Conservation (phyloP, 805 yeast genomes). For the Candida easanensis region DNA sequence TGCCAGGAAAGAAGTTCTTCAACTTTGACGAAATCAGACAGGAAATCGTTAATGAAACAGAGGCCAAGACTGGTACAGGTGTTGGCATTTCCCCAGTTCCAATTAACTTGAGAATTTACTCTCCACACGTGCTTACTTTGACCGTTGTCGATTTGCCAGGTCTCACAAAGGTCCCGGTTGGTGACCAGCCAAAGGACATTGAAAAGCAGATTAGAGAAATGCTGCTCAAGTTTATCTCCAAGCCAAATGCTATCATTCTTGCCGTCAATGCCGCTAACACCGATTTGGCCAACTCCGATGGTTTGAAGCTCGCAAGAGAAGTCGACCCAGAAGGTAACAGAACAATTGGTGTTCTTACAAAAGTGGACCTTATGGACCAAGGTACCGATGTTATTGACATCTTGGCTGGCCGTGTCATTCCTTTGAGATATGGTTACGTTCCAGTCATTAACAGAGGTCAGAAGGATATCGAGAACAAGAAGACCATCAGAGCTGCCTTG, state of each 20-base stretch:
- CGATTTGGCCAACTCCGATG: constrained; percentile 93
- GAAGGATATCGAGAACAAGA: constrained; percentile 85
- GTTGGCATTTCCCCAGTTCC: constrained; percentile 92
- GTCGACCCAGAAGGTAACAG: constrained; percentile 97
- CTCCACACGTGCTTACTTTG: constrained; percentile 87
- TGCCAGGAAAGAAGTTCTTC: constrained; percentile 80
- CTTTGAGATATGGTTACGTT: constrained; percentile 91
- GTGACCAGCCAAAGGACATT: constrained; percentile 97
- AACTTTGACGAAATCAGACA: constrained; percentile 78
- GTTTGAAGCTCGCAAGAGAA: constrained; percentile 91
- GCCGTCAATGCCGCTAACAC: constrained; percentile 98
- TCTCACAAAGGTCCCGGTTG: constrained; percentile 94
- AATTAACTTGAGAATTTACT: constrained; percentile 86
- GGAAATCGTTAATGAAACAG: constrained; percentile 90
- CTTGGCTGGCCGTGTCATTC: constrained; percentile 92
- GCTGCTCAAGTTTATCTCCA: constrained; percentile 84
- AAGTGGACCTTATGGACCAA: constrained; percentile 95
- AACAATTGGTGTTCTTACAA: constrained; percentile 92
- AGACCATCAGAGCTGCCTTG: constrained; percentile 85
- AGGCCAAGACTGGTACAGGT: constrained; percentile 89
- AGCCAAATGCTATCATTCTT: constrained; percentile 90
- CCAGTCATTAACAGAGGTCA: constrained; percentile 98
- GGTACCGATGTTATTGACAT: constrained; percentile 97
- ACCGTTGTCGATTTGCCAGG: constrained; percentile 97
- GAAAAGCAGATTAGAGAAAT: constrained; percentile 90